phyloP scores from a whole-genome alignment of 78 protist species.

The Reticulomyxa filosa region DNA sequence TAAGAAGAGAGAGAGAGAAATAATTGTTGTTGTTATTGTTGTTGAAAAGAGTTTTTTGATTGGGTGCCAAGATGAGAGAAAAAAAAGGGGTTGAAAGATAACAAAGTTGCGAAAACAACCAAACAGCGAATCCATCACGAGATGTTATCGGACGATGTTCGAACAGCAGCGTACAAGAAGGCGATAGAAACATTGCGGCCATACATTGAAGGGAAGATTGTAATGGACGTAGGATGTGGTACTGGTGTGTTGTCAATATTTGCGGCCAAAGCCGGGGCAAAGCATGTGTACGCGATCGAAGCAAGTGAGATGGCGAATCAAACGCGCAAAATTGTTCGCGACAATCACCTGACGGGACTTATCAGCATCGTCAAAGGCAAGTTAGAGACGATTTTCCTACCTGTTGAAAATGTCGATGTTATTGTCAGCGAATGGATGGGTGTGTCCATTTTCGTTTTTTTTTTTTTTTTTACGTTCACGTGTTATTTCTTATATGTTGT shows the following conservation, averaged over 20 bases:
- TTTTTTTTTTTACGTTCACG: too few relatives aligned
- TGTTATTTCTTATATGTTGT: too few relatives aligned
- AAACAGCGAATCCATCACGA: neutral
- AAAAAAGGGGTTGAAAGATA: too few relatives aligned
- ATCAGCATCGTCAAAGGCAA: constrained; percentile 18
- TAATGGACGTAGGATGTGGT: constrained; percentile 9
- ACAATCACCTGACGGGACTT: neutral
- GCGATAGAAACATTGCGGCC: neutral
- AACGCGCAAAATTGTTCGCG: neutral
- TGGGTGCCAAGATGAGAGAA: too few relatives aligned
- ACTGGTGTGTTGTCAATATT: constrained; percentile 1
- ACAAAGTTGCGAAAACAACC: too few relatives aligned
- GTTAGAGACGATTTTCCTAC: constrained; percentile 15
- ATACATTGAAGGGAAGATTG: neutral
- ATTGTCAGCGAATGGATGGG: constrained; percentile 33
- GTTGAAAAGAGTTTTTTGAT: too few relatives aligned
- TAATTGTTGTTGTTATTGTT: too few relatives aligned
- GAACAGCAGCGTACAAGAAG: neutral
- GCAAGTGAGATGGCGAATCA: constrained; percentile 26
- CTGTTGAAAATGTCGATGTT: constrained; percentile 17
- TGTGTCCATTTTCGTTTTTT: neutral
- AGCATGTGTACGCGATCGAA: neutral
- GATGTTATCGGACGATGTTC: neutral
- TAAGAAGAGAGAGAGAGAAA: too few relatives aligned
- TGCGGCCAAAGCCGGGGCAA: neutral